Conservation (phyloP, 345 rosid genomes). For the Camelina hispida region DNA sequence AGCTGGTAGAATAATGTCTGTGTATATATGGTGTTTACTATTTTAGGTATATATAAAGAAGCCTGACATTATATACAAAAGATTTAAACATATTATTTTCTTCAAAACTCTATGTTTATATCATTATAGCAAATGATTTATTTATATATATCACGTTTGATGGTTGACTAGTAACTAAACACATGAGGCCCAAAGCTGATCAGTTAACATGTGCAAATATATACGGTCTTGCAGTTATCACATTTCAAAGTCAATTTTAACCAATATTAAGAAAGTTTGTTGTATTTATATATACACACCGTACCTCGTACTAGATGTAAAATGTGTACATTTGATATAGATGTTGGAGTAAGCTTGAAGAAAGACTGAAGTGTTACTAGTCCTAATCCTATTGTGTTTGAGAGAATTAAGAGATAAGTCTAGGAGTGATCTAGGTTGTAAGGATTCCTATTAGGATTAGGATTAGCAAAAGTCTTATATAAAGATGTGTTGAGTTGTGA, state of each 20-base stretch:
- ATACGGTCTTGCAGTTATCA: conserved; percentile 1
- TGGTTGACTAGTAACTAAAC: conserved; percentile 34
- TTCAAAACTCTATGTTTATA: conserved; percentile 11
- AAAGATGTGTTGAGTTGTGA: no score
- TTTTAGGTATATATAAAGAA: conserved; percentile 3
- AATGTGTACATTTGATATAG: background rate
- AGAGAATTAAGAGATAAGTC: no score
- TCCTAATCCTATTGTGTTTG: no score
- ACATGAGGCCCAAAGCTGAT: background rate
- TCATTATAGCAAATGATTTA: conserved; percentile 4
- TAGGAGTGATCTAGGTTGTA: no score
- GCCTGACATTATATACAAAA: conserved; percentile 20
- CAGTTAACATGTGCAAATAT: background rate
- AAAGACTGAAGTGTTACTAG: no score
- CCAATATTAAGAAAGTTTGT: background rate
- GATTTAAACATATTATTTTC: conserved; percentile 9
- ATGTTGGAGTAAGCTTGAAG: no score
- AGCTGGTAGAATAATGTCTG: conserved; percentile 27
- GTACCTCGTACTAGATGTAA: background rate
- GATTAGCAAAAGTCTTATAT: no score
- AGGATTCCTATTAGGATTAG: no score
- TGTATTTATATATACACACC: background rate
- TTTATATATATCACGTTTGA: conserved; percentile 16
- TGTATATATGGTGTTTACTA: conserved; percentile 23
- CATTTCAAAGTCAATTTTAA: background rate